Evolutionary conservation across 805 yeast genomes (phyloP).

Genomic region (Barnettozyma sucrosica): DNA sequence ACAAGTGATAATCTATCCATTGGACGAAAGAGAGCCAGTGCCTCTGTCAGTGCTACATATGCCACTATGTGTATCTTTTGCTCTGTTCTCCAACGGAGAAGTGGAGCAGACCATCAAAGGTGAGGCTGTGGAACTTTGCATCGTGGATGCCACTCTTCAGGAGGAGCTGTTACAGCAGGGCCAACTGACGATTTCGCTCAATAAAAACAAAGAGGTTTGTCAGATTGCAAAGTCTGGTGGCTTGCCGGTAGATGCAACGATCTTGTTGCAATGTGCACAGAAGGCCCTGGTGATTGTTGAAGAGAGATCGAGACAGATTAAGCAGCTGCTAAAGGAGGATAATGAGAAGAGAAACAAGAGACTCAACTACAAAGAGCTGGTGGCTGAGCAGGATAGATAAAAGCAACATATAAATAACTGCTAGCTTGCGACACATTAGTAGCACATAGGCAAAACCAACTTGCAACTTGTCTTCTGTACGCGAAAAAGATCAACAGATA

Average conservation of each 20-base stretch:
- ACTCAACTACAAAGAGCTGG: slow-evolving; percentile 21
- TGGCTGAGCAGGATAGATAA: slow-evolving; percentile 24
- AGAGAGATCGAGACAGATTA: slow-evolving; percentile 57
- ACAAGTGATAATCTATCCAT: slow-evolving; percentile 58
- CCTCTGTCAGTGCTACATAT: slow-evolving; percentile 80
- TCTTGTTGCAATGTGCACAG: slow-evolving; percentile 61
- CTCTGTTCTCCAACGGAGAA: slow-evolving; percentile 68
- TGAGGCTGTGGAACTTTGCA: slow-evolving; percentile 50
- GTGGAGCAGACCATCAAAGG: slow-evolving; percentile 69
- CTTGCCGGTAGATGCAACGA: slow-evolving; percentile 66
- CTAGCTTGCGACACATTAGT: no score
- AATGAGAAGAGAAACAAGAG: slow-evolving; percentile 19
- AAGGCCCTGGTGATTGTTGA: slow-evolving; percentile 62
- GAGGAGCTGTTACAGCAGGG: slow-evolving; percentile 81
- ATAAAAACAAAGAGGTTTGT: slow-evolving; percentile 85
- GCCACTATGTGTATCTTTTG: slow-evolving; percentile 85
- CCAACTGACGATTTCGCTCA: slow-evolving; percentile 75
- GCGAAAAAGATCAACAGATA: background rate
- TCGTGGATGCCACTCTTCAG: slow-evolving; percentile 69
- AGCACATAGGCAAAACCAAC: no score
- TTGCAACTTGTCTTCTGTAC: no score
- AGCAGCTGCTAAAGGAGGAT: slow-evolving; percentile 35
- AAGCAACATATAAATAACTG: background rate
- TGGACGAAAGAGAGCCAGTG: slow-evolving; percentile 80
- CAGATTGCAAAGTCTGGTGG: slow-evolving; percentile 92